A percentile compares a stretch with the other conserved stretches of the same genome.
Conservation (phyloP, 2,329 filamentous ascomycete genomes). For the Fusarium denticulatum region DNA sequence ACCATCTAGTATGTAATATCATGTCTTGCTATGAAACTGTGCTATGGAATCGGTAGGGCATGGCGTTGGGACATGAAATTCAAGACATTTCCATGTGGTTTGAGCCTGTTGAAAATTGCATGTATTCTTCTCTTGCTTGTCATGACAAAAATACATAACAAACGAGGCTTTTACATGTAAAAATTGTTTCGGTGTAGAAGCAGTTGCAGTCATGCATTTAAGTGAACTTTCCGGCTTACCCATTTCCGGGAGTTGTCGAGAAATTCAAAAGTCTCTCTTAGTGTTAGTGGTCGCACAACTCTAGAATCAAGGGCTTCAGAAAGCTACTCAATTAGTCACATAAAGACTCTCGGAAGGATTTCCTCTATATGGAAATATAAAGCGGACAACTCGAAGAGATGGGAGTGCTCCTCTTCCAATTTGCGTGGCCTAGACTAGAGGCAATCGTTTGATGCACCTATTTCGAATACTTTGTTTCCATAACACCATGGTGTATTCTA, state of each 20-base stretch:
- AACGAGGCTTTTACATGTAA: background rate
- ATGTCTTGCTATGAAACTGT: too few species aligned
- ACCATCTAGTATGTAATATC: background rate
- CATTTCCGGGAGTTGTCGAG: background rate
- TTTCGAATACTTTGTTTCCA: background rate
- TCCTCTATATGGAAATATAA: background rate
- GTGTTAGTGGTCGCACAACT: background rate
- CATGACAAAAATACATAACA: background rate
- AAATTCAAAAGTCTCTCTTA: background rate
- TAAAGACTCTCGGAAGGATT: fast-evolving
- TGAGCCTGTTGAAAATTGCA: background rate
- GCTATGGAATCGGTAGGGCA: background rate
- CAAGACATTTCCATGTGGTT: background rate
- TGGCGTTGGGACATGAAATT: background rate
- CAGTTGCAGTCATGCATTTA: background rate
- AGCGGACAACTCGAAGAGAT: background rate
- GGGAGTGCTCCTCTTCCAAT: background rate
- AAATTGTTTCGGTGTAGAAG: too few species aligned
- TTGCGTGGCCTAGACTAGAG: background rate
- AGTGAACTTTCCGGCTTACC: background rate
- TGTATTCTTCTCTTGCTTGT: background rate
- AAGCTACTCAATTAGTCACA: background rate
- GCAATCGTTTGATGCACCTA: background rate
- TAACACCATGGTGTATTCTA: background rate
- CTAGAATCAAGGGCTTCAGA: background rate